These are phyloP conservation scores for Solanum sejunctum DNA, from an alignment of 257 asterid genomes.

Conservation along the genomic window DNA sequence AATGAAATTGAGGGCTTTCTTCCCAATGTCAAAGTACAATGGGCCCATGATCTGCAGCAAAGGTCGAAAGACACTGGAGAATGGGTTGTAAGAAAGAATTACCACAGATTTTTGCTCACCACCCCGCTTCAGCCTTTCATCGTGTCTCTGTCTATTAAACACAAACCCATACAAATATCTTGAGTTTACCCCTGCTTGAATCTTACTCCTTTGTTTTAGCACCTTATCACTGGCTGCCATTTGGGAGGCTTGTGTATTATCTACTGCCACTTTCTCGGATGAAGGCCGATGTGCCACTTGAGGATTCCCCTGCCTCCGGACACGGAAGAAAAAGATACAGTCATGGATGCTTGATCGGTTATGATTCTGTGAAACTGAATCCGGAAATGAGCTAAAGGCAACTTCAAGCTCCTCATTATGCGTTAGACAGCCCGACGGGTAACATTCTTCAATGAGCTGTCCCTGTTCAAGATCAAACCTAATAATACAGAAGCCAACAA, in stretches of 20 bases:
- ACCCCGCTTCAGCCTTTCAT: constrained; percentile 88
- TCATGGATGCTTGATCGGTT: constrained; percentile 94
- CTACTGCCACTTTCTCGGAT: constrained; percentile 52
- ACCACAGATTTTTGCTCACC: constrained; percentile 97
- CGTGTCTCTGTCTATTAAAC: constrained; percentile 95
- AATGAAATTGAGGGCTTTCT: constrained; percentile 70
- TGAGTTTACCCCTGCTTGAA: constrained; percentile 16
- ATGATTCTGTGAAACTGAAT: constrained; percentile 90
- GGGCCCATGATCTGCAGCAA: constrained; percentile 96
- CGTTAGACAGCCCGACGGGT: constrained; percentile 69
- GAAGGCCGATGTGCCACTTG: constrained; percentile 12
- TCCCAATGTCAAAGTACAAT: constrained; percentile 82
- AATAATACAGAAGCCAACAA: constrained; percentile 73
- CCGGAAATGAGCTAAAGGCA: constrained; percentile 90
- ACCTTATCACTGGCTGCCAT: constrained; percentile 13
- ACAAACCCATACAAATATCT: constrained; percentile 84
- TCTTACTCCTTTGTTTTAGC: constrained; percentile 18
- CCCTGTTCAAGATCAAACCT: constrained; percentile 97
- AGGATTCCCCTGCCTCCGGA: constrained; percentile 34
- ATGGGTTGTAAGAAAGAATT: constrained; percentile 81
- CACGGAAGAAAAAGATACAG: constrained; percentile 85
- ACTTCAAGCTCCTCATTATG: constrained; percentile 92
- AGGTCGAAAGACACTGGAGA: constrained; percentile 84
- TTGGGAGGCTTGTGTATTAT: constrained; percentile 11
- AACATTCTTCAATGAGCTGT: constrained; percentile 94